phyloP scores from a whole-genome alignment of 306 rosid species.

The Alnus glutinosa region DNA sequence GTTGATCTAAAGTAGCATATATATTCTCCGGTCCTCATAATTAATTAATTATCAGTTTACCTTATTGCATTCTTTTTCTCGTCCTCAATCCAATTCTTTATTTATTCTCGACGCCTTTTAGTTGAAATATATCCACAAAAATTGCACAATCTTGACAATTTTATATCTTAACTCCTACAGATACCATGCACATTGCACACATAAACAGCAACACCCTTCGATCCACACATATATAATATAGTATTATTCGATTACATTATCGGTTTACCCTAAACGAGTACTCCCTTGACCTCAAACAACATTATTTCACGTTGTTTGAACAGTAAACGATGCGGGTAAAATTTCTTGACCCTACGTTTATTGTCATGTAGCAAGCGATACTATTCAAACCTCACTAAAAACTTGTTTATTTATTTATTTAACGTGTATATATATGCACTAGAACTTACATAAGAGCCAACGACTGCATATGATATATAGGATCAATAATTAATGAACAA shows the following conservation, averaged over 20 bases:
- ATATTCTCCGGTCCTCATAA: slow-evolving; percentile 45
- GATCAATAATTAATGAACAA: no score
- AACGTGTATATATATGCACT: not conserved
- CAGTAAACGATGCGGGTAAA: no score
- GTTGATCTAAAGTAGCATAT: slow-evolving; percentile 33
- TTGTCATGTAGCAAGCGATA: no score
- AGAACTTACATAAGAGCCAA: no score
- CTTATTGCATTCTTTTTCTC: slow-evolving; percentile 12
- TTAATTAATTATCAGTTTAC: slow-evolving; percentile 10
- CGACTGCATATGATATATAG: no score
- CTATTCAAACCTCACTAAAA: no score
- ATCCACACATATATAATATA: not conserved
- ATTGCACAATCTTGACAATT: slow-evolving; percentile 51
- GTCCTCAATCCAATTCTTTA: not conserved
- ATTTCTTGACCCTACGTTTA: no score
- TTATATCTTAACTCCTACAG: slow-evolving; percentile 38
- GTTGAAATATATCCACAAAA: slow-evolving; percentile 36
- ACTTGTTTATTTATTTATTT: no score
- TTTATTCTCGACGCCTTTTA: slow-evolving; percentile 24
- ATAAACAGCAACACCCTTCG: not conserved
- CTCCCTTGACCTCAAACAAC: no score
- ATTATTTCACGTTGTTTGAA: no score
- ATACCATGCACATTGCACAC: slow-evolving; percentile 19
- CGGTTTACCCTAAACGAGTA: no score
- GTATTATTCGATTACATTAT: no score